These are phyloP conservation scores for Penicillium polonicum DNA, from an alignment of 2,329 filamentous ascomycete genomes.

Conservation along the genomic window DNA sequence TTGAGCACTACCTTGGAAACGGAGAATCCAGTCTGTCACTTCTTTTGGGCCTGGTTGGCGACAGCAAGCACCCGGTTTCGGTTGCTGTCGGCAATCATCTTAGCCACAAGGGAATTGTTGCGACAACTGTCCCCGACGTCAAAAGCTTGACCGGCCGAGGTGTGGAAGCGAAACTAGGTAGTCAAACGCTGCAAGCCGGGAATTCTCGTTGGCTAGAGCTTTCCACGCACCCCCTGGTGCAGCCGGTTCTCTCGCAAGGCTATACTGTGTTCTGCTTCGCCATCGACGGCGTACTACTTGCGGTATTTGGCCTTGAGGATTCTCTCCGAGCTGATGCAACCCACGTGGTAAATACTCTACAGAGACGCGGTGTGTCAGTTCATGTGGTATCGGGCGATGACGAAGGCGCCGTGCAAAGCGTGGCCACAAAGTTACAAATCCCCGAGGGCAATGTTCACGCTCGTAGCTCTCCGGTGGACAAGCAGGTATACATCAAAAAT, in stretches of 20 bases:
- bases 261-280: constrained; percentile 59
- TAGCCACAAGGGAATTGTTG: constrained; percentile 14
- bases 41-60: constrained; percentile 43
- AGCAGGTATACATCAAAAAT: background rate
- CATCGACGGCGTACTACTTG: constrained; percentile 44
- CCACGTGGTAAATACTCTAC: constrained; percentile 53
- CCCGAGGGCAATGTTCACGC: background rate
- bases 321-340: constrained; percentile 51
- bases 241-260: constrained; percentile 40
- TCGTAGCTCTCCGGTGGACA: background rate
- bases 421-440: background rate
- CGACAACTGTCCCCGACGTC: constrained; percentile 20
- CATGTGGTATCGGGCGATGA: background rate
- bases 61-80: constrained; percentile 55
- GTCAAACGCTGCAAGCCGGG: constrained; percentile 27
- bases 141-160: constrained; percentile 34
- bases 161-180: constrained; percentile 21
- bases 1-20: constrained; percentile 17
- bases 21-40: constrained; percentile 19
- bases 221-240: constrained; percentile 31
- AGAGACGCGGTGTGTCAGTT: constrained; percentile 48
- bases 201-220: constrained; percentile 40
- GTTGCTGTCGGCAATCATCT: constrained; percentile 49
- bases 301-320: constrained; percentile 53
- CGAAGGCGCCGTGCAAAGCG: background rate